phyloP scores from a whole-genome alignment of 2,329 filamentous ascomycete genomes.

The Pestalotiopsis sp. region DNA sequence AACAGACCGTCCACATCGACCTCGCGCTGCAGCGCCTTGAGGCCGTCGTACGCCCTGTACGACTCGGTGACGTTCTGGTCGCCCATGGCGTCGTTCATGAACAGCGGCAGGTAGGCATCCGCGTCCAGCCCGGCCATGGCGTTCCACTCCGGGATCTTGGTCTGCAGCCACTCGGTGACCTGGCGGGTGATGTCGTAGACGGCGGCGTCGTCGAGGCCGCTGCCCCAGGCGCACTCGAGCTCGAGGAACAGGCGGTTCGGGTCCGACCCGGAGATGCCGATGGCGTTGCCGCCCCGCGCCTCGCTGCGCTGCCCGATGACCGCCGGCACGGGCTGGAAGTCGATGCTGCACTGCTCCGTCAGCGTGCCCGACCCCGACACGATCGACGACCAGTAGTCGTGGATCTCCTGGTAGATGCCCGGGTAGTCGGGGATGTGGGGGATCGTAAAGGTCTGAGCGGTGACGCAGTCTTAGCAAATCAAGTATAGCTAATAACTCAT shows the following conservation, averaged over 20 bases:
- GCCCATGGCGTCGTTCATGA: conserved; percentile 38
- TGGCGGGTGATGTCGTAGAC: conserved; percentile 8
- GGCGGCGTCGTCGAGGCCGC: conserved; percentile 20
- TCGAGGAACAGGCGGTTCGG: conserved; percentile 25
- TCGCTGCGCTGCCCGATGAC: conserved; percentile 25
- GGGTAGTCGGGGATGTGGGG: conserved; percentile 24
- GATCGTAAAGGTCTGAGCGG: conserved; percentile 25
- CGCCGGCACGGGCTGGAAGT: conserved; percentile 34
- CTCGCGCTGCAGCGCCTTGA: conserved; percentile 33
- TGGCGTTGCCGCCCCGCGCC: conserved; percentile 26
- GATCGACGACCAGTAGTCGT: conserved; percentile 29
- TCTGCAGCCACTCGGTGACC: conserved; percentile 25
- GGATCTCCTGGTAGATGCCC: conserved; percentile 36
- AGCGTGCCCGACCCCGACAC: conserved; percentile 22
- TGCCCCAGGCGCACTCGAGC: conserved; percentile 27
- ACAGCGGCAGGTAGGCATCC: conserved; percentile 29
- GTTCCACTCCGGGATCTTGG: conserved; percentile 12
- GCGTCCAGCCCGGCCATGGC: conserved; percentile 6
- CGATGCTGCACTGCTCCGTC: conserved; percentile 29
- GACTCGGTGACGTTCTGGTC: conserved; percentile 33
- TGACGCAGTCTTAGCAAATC: neutral
- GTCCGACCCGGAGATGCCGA: conserved; percentile 24
- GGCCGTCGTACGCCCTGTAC: conserved; percentile 30
- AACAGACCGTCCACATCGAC: conserved; percentile 34
- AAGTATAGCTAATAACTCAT: neutral